phyloP scores from a whole-genome alignment of 345 rosid species.

The Citrus sp. region DNA sequence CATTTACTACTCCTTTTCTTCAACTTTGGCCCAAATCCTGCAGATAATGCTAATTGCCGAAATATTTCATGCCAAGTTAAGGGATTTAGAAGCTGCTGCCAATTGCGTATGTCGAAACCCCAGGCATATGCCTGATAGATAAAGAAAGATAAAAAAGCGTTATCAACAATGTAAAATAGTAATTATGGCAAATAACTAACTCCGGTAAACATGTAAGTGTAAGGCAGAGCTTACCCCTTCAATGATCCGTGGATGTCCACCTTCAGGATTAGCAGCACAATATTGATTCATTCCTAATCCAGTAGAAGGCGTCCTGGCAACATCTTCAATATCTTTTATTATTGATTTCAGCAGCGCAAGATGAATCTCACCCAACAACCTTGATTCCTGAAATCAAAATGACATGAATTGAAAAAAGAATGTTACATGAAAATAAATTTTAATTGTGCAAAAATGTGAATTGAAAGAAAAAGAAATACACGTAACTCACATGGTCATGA shows the following conservation, averaged over 20 bases:
- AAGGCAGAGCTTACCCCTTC: slow-evolving; percentile 69
- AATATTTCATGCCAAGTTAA: slow-evolving; percentile 96
- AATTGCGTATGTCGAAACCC: slow-evolving; percentile 96
- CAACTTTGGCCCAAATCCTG: slow-evolving; percentile 89
- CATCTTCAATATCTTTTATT: slow-evolving; percentile 92
- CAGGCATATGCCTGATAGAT: slow-evolving; percentile 80
- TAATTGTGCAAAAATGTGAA: slow-evolving; percentile 3
- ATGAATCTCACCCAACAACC: slow-evolving; percentile 94
- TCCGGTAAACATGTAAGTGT: slow-evolving; percentile 11
- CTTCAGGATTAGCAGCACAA: slow-evolving; percentile 85
- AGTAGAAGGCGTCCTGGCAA: slow-evolving; percentile 79
- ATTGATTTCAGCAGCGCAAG: slow-evolving; percentile 70
- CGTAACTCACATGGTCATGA: slow-evolving; percentile 81
- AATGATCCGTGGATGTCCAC: slow-evolving; percentile 93
- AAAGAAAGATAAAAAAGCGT: slow-evolving; percentile 6
- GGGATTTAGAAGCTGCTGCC: slow-evolving; percentile 87
- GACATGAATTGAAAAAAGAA: slow-evolving; percentile 9
- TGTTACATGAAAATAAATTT: not conserved
- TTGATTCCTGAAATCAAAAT: slow-evolving; percentile 71
- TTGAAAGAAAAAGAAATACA: not conserved
- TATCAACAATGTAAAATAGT: slow-evolving; percentile 17
- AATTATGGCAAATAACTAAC: not conserved
- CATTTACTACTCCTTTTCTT: slow-evolving; percentile 49
- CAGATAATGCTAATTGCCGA: slow-evolving; percentile 83
- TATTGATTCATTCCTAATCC: slow-evolving; percentile 83